Evolutionary conservation across 1,139 yeast genomes (phyloP), one percentile per base, ranked within the genome.

Genomic region (Meyerozyma sp.): DNA sequence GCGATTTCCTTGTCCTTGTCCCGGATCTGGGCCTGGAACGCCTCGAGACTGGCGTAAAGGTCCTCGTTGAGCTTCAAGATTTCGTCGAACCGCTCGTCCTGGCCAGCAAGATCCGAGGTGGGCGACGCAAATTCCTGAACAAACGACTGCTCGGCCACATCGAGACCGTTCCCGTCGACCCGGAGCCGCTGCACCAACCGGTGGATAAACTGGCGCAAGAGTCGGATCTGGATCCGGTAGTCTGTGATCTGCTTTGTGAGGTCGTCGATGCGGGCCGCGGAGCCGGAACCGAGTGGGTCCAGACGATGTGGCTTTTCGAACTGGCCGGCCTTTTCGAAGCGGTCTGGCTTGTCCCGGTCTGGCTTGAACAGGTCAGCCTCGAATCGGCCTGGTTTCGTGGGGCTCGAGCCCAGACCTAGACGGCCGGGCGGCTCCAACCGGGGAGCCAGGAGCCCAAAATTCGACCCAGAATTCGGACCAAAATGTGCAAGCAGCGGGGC

Each of bases 171-270:
- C 8, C 53, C 49, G 23, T 47, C 49, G 36, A 44, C 42, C 23
- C 47, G 49, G 29, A 52, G 58, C 49, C 49, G 65, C 50, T 55
- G 77, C 26, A 60, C 68, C 42, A 70, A 48, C 40, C 61, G 62
- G 43, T 68, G 76, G 3, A 73, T 52, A 43, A 72, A 72, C 44
- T 68, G 70, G 49, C 66, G 68, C 59, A 71, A 66, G 43, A 73
- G 61, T 50, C 66, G 62, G 32, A 74, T 63, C 50, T 74, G 77
- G 27, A 74, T 68, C 42, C 67, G 63, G 51, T 70, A 73, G 16
- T 73, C 66, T 1, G 74, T 65, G 35, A 73, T 58, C 48, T 72
- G 70, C 44, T 67, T 68, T 41, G 65, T 67, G 16, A 70, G 55
- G 3, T 68, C 68, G 36, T 65, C 67, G 3, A 65, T 56, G 43